Evolutionary conservation across 1,284 basidiomycete genomes (phyloP).

Genomic region (Apiotrichum siamense): DNA sequence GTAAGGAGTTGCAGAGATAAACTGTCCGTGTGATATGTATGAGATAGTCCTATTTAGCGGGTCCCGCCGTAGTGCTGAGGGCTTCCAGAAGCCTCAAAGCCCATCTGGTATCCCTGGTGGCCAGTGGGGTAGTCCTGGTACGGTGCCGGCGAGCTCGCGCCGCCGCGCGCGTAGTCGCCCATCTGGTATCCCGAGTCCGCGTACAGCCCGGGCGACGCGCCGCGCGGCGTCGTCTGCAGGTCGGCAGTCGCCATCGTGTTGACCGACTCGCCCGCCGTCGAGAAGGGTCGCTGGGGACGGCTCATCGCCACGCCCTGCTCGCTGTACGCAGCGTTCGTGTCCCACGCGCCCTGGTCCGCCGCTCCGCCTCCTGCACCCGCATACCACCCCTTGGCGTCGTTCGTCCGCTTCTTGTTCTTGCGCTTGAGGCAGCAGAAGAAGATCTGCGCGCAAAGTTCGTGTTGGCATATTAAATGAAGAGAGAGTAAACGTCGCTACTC

Average conservation of each 20-base stretch:
- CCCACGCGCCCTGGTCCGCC: conserved; percentile 18
- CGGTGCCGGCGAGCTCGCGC: not conserved
- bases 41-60: not conserved
- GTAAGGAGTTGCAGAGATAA: no score
- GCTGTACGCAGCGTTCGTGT: conserved; percentile 27
- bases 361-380: conserved; percentile 1
- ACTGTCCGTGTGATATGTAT: no score
- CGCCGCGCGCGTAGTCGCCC: conserved; percentile 17
- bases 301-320: conserved; percentile 25
- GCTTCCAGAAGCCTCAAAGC: not conserved
- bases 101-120: not conserved
- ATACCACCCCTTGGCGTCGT: conserved; percentile 29
- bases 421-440: conserved; percentile 24
- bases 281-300: conserved; percentile 22
- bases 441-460: not conserved
- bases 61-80: not conserved
- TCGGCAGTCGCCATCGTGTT: conserved; percentile 42
- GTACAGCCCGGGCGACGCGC: not conserved
- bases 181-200: conserved; percentile 11
- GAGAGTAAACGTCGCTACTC: not conserved
- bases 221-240: conserved; percentile 20
- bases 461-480: not conserved
- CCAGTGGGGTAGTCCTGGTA: not conserved
- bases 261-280: conserved; percentile 21
- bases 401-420: conserved; percentile 23